A percentile compares a stretch with the other conserved stretches of the same genome.
phyloP scores from a whole-genome alignment of 2,329 filamentous ascomycete species.

The Didymella sp. region DNA sequence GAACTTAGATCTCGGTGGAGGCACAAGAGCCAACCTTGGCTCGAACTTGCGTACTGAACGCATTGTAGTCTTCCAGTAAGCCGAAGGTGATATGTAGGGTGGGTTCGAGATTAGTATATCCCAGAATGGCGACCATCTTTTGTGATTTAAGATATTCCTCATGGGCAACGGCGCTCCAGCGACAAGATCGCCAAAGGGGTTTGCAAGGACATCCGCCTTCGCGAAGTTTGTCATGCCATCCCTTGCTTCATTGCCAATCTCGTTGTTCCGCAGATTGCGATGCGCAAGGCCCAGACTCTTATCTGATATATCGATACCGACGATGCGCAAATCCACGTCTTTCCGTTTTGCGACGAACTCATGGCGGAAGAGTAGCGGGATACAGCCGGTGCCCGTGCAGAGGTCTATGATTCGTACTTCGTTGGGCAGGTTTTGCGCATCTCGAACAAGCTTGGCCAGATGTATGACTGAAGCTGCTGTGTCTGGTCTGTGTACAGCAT shows the following conservation, averaged over 20 bases:
- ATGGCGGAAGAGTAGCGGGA: slow-evolving; percentile 76
- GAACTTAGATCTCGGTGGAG: slow-evolving; percentile 17
- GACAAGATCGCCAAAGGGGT: slow-evolving; percentile 57
- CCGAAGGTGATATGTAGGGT: slow-evolving; percentile 78
- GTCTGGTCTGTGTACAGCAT: slow-evolving; percentile 50
- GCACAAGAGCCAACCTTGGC: slow-evolving; percentile 78
- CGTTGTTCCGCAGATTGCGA: slow-evolving; percentile 63
- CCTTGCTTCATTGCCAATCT: slow-evolving; percentile 15
- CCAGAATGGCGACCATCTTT: slow-evolving; percentile 35
- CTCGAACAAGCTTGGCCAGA: slow-evolving; percentile 40
- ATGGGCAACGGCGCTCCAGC: slow-evolving; percentile 19
- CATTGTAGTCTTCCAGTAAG: slow-evolving; percentile 68
- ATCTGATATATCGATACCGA: slow-evolving; percentile 76
- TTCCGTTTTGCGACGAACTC: slow-evolving; percentile 56
- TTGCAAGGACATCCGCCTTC: slow-evolving; percentile 53
- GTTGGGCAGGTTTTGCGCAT: slow-evolving; percentile 28
- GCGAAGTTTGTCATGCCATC: slow-evolving; percentile 54
- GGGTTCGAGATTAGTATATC: slow-evolving; percentile 86
- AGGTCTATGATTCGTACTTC: slow-evolving; percentile 76
- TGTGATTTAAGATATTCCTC: slow-evolving; percentile 24
- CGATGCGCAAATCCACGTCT: slow-evolving; percentile 56
- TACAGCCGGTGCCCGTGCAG: slow-evolving; percentile 91
- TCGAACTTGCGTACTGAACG: slow-evolving; percentile 83
- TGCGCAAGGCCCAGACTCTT: slow-evolving; percentile 69
- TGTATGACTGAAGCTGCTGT: slow-evolving; percentile 52